Conservation (phyloP, 345 rosid genomes). For the Pugionium cornutum region DNA sequence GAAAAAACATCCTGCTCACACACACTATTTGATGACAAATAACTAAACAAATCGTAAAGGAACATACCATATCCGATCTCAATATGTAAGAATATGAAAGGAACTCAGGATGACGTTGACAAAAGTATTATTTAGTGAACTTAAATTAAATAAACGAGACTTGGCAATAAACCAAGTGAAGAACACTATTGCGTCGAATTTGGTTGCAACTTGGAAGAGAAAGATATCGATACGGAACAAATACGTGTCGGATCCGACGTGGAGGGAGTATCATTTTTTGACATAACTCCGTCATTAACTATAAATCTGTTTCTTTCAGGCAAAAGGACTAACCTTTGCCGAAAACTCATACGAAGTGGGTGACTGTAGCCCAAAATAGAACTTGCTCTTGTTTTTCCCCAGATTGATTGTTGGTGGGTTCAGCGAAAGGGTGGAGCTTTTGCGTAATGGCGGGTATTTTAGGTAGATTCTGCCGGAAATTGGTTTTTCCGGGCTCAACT, state of each 20-base stretch:
- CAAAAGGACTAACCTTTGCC: conserved; percentile 9
- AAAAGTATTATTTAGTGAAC: no score
- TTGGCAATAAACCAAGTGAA: no score
- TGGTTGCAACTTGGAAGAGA: conserved; percentile 6
- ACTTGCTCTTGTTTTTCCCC: not conserved
- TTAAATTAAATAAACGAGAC: no score
- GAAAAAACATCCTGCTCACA: no score
- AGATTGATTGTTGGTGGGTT: conserved; percentile 23
- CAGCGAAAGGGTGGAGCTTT: conserved; percentile 21
- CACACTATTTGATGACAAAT: no score
- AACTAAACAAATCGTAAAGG: no score
- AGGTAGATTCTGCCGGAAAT: conserved; percentile 29
- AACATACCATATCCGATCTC: no score
- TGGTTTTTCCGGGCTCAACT: conserved; percentile 6
- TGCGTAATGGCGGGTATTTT: conserved; percentile 31
- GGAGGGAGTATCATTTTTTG: conserved; percentile 18
- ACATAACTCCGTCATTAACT: not conserved
- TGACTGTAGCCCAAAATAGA: conserved; percentile 4
- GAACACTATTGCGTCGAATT: no score
- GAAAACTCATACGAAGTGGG: conserved; percentile 14
- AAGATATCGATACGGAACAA: not conserved
- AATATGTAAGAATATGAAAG: no score
- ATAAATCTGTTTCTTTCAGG: not conserved
- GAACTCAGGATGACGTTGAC: no score
- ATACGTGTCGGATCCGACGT: conserved; percentile 31